Evolutionary conservation across 2,329 filamentous ascomycete genomes (phyloP), one percentile per base, ranked within the genome.

Genomic region (Sporothrix brasiliensis): DNA sequence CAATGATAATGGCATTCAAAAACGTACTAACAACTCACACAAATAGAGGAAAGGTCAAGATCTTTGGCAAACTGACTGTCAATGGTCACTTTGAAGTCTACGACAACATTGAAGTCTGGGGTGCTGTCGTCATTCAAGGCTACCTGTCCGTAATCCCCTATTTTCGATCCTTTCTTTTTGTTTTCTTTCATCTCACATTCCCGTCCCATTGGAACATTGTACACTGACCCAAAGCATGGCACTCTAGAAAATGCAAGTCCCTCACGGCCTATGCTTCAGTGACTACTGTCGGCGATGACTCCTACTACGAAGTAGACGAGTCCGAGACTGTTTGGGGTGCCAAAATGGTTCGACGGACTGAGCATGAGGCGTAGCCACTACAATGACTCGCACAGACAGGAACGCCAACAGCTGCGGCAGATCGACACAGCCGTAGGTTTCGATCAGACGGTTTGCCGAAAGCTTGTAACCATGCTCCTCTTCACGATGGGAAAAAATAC

Each of bases 221-320:
- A 7, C 3, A 30, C 61, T 65, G 41, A 65, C 61, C 61, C 24
- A 14, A 16, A 50, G 16, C 50, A 50, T 50, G 24, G 5, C 4
- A 50, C 9, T n/a, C 21, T 21, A 66, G 63, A 69, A 82, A 79
- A 73, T 85, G 83, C 75, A 80, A 78, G 71, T 79, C 75, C 4
- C 77, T 85, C 63, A 78, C 81, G 9, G 79, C 83, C 5, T 84
- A 84, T 70, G 81, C 82, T 52, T 83, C 81, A 1, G 73, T 85
- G 70, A 84, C 82, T 0, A 79, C 84, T 39, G 80, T 85, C 50
- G 83, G 83, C 58, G 77, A 79, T 50, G 76, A 79, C 60, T 85
- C 83, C 41, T 79, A 75, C 69, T 85, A 83, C 68, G 77, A 79
- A 56, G 81, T 79, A 3, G 80, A 81, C n/a, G 80, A 80, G 52